A percentile compares a stretch with the other conserved stretches of the same genome.
Conservation (phyloP, 2,329 filamentous ascomycete species). For the Alternaria ventricosa region DNA sequence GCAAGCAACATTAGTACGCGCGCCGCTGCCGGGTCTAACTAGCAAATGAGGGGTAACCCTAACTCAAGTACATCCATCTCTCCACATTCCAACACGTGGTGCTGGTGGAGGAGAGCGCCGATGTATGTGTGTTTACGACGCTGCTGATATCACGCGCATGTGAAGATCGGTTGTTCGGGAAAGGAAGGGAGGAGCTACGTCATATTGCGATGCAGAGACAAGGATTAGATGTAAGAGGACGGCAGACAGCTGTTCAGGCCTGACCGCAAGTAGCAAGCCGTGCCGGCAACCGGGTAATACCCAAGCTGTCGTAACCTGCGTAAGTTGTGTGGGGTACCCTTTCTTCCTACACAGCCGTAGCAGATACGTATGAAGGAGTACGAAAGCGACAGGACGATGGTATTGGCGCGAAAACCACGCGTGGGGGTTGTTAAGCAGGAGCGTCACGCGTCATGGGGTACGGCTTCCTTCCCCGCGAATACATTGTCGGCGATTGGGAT, state of each 20-base stretch:
- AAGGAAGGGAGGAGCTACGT: neutral
- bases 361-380: neutral
- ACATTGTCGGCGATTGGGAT: constrained; percentile 17
- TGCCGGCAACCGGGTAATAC: constrained; percentile 1
- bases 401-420: constrained; percentile 6
- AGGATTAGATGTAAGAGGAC: neutral
- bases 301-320: neutral
- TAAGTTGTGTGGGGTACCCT: neutral
- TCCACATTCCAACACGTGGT: neutral
- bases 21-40: neutral
- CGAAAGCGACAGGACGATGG: neutral
- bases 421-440: constrained; percentile 11
- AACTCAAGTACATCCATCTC: too few relatives aligned
- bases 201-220: neutral
- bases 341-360: neutral
- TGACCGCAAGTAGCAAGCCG: constrained; percentile 9
- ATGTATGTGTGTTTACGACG: neutral
- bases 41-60: neutral
- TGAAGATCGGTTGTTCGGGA: neutral
- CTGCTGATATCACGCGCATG: neutral
- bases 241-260: neutral
- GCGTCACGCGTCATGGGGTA: constrained; percentile 15
- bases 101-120: neutral
- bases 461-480: constrained; percentile 33
- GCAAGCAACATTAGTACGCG: neutral